A percentile compares a stretch with the other conserved stretches of the same genome.
Evolutionary conservation across 139 green algal genomes (phyloP).

Genomic region (Chara braunii): DNA sequence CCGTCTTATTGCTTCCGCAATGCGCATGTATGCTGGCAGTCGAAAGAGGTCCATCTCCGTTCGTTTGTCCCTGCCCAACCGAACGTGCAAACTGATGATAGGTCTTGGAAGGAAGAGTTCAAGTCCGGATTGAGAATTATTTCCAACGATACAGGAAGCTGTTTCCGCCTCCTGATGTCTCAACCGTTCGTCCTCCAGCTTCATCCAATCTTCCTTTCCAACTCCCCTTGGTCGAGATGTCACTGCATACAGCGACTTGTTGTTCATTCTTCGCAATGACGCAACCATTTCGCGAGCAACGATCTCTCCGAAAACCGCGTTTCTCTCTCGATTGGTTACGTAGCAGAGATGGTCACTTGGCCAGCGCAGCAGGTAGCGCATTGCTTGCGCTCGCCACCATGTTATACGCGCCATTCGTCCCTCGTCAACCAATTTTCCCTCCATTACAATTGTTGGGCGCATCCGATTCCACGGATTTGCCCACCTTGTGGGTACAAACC

Average conservation of each 20-base stretch:
- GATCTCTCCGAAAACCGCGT: conserved; percentile 13
- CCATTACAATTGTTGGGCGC: too few species aligned
- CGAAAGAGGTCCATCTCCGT: neutral
- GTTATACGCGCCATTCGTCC: too few species aligned
- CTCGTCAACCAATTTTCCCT: too few species aligned
- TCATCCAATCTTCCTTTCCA: neutral
- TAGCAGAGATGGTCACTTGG: conserved; percentile 12
- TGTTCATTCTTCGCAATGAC: too few species aligned
- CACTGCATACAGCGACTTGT: too few species aligned
- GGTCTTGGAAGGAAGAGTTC: conserved; percentile 17
- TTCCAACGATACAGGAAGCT: neutral
- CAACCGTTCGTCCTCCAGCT: neutral
- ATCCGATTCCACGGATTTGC: too few species aligned
- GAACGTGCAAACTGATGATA: conserved; percentile 26
- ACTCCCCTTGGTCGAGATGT: too few species aligned
- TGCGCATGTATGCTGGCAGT: neutral
- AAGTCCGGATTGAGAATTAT: neutral
- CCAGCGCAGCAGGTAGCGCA: conserved; percentile 20
- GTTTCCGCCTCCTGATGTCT: neutral
- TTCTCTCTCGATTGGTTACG: conserved; percentile 21
- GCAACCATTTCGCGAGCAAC: conserved; percentile 1
- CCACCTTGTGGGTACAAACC: too few species aligned
- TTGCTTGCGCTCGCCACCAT: conserved; percentile 17
- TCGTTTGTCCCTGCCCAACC: conserved; percentile 18
- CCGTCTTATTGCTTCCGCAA: neutral